Evolutionary conservation across 106 monocot species (phyloP).

Genomic region (Cymbidium sinense): DNA sequence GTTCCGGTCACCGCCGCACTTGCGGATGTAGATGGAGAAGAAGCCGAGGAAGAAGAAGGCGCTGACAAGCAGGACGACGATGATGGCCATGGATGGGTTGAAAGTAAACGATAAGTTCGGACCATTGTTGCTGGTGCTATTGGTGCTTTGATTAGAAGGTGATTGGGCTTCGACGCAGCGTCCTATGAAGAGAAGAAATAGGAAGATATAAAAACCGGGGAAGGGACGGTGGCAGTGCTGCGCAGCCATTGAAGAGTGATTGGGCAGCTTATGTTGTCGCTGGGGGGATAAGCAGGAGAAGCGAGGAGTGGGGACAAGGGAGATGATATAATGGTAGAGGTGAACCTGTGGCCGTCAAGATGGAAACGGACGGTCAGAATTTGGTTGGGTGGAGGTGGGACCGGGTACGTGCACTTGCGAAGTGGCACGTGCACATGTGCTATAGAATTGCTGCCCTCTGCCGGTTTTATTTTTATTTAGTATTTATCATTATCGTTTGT

Average conservation of each 20-base stretch:
- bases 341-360: neutral
- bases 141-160: neutral
- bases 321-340: neutral
- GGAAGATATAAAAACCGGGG: neutral
- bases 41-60: constrained; percentile 40
- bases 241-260: neutral
- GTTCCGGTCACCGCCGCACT: neutral
- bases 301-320: neutral
- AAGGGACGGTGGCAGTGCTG: too few relatives aligned
- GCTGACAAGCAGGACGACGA: constrained; percentile 27
- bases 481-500: too few relatives aligned
- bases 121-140: neutral
- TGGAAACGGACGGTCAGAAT: neutral
- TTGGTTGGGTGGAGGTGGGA: neutral
- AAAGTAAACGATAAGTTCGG: neutral
- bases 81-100: constrained; percentile 29
- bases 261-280: neutral
- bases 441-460: too few relatives aligned
- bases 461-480: too few relatives aligned
- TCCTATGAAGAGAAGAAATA: constrained; percentile 3
- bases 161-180: neutral
- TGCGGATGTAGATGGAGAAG: constrained; percentile 40
- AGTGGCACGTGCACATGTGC: too few relatives aligned
- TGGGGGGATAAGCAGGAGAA: neutral
- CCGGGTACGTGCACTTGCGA: too few relatives aligned